Percentiles rank a stretch among this genome's conserved stretches.
These are phyloP conservation scores for Fonsecaea nubica DNA, from an alignment of 2,329 filamentous ascomycete genomes.

Conservation along the genomic window DNA sequence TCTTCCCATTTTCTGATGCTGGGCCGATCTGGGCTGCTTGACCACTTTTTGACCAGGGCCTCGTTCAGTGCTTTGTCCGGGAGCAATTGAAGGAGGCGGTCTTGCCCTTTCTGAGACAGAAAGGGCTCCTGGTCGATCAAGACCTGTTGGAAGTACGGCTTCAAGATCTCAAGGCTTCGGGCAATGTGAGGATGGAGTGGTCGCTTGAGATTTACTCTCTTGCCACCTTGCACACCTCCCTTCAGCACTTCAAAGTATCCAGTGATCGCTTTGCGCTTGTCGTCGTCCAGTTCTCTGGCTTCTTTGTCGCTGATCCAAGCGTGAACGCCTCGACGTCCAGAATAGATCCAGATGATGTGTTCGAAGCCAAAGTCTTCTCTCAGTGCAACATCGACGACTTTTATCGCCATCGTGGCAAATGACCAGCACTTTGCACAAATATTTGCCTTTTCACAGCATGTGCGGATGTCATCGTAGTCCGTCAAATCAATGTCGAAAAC, in stretches of 20 bases:
- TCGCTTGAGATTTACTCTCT: constrained; percentile 81
- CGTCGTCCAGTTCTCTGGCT: constrained; percentile 82
- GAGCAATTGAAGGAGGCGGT: constrained; percentile 81
- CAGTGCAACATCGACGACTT: constrained; percentile 84
- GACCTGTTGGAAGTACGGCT: constrained; percentile 84
- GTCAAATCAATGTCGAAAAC: constrained; percentile 99
- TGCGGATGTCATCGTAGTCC: constrained; percentile 96
- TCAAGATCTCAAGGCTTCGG: constrained; percentile 84
- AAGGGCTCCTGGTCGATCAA: constrained; percentile 88
- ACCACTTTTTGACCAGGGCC: constrained; percentile 88
- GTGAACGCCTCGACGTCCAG: constrained; percentile 92
- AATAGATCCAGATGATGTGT: constrained; percentile 99
- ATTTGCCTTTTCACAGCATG: constrained; percentile 90
- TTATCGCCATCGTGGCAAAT: constrained; percentile 97
- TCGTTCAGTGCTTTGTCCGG: constrained; percentile 80
- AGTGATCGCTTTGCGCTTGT: constrained; percentile 81
- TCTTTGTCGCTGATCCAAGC: constrained; percentile 96
- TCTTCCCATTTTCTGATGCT: constrained; percentile 90
- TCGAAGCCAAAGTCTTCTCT: constrained; percentile 95
- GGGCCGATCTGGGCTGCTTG: constrained; percentile 75
- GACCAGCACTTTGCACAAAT: constrained; percentile 96
- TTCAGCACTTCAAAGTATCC: constrained; percentile 90
- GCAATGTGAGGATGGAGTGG: constrained; percentile 89
- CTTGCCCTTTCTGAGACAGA: constrained; percentile 70
- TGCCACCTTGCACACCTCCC: constrained; percentile 83